Conservation (phyloP, 345 rosid genomes). For the Citrus glauca region DNA sequence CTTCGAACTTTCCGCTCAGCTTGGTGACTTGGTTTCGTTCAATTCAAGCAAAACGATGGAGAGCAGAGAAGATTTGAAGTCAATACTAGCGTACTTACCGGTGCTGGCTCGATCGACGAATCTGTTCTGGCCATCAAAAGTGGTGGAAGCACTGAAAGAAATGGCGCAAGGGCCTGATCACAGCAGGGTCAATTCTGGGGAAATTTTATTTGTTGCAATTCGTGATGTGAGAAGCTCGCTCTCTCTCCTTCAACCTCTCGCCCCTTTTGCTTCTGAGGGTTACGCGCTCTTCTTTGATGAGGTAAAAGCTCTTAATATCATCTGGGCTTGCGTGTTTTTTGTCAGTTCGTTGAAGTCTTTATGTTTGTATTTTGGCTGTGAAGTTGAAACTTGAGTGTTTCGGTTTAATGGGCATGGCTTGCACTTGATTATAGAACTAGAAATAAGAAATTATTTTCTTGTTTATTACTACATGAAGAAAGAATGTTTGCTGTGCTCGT, state of each 20-base stretch:
- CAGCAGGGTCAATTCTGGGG: constrained; percentile 66
- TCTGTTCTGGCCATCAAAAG: constrained; percentile 64
- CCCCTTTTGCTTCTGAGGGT: constrained; percentile 46
- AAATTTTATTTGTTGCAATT: constrained; percentile 49
- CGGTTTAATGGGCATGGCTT: neutral
- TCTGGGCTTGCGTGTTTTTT: neutral
- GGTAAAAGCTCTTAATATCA: constrained; percentile 20
- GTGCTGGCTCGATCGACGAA: constrained; percentile 41
- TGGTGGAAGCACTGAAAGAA: constrained; percentile 54
- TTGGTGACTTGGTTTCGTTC: neutral
- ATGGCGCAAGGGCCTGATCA: constrained; percentile 60
- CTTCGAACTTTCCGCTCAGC: neutral
- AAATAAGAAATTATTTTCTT: neutral
- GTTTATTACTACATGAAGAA: neutral
- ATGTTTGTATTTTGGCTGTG: neutral
- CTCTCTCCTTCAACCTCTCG: constrained; percentile 35
- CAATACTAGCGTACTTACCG: constrained; percentile 57
- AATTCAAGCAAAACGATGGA: constrained; percentile 40
- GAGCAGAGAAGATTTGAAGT: constrained; percentile 44
- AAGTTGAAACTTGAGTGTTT: neutral
- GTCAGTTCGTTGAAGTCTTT: neutral
- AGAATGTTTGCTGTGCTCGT: neutral
- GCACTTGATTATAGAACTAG: neutral
- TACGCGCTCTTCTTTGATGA: constrained; percentile 70
- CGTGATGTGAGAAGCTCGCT: constrained; percentile 51